Conservation (phyloP, 1,139 yeast genomes). For the Geotrichum carabidarum region DNA sequence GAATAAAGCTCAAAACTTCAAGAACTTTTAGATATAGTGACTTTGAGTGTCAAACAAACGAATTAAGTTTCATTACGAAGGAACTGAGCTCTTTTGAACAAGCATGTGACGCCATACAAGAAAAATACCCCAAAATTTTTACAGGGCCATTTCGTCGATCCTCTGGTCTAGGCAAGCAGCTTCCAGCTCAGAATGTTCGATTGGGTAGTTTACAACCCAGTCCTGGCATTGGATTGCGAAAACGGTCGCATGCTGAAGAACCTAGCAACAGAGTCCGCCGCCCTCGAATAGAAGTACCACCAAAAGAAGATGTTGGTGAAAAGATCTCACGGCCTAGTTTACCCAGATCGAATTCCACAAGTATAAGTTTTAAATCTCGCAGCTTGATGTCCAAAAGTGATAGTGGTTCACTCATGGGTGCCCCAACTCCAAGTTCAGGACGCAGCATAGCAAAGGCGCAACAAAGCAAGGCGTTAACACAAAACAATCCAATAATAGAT, state of each 20-base stretch:
- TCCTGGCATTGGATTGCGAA: neutral
- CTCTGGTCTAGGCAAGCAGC: neutral
- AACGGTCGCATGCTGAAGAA: neutral
- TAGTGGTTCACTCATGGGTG: neutral
- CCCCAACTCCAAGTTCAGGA: neutral
- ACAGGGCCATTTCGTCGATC: neutral
- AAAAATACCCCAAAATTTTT: neutral
- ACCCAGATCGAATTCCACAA: neutral
- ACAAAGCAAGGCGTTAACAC: neutral
- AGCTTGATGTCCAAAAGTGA: too few species aligned
- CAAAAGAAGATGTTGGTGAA: constrained; percentile 5
- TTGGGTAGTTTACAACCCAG: neutral
- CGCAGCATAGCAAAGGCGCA: neutral
- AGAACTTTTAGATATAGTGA: neutral
- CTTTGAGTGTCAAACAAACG: neutral
- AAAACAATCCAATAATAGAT: neutral
- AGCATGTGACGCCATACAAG: neutral
- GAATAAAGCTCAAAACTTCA: neutral
- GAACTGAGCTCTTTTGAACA: neutral
- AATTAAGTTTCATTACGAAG: neutral
- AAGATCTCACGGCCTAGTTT: neutral
- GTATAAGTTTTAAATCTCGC: neutral
- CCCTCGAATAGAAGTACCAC: neutral
- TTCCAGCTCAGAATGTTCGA: neutral
- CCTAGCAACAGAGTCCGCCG: constrained; percentile 5